Base-by-base conservation (phyloP, 1,284 basidiomycete species). In the Ceratobasidium sp. region DNA sequence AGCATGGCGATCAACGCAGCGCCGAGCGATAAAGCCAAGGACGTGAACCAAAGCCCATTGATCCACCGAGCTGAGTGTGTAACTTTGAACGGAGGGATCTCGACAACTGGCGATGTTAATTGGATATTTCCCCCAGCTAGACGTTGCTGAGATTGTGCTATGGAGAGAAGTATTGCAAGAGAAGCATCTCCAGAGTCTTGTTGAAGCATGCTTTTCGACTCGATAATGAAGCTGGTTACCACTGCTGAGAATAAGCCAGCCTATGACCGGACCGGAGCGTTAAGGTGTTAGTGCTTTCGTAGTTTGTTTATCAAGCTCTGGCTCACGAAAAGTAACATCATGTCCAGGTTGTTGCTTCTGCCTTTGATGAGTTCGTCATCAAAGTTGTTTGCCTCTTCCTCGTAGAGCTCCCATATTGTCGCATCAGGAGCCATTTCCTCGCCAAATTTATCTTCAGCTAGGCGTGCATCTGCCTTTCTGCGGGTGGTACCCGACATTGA, bases 221-320 rank as follows among this genome's bases (percentile, higher is more conserved):
- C 64, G 7, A 68, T 54, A 25, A 54, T 25, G 35, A 68, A 68
- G 7, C 50, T 34, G 25, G 64, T 53, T 13, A 52, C 17, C 15
- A 68, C 31, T 15, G 64, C 64, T 7, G 64, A 69, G 42, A 69
- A 69, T 27, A 69, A 38, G 15, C 38, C 31, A 17, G 67, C 54
- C 67, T 69, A 62, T 8, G 17, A 8, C 17, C 17, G 8, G 8
- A 17, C 17, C 8, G 8, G 8, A 8, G 8, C 8, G 17, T 40
- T 40, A 40, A 17, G 10, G 38, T 40, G 38, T 40, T n/a, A n/a
- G n/a, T 17, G 8, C 38, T 17, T 17, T 8, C 17, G 38, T 8
- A n/a, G n/a, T n/a, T n/a, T n/a, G n/a, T n/a, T n/a, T 27, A 5
- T 10, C 27, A 20, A 12, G 3, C 3, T 4, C 10, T 43, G 7